Evolutionary conservation across 768 basidiomycete genomes (phyloP).

Genomic region (Obba rivulosa): DNA sequence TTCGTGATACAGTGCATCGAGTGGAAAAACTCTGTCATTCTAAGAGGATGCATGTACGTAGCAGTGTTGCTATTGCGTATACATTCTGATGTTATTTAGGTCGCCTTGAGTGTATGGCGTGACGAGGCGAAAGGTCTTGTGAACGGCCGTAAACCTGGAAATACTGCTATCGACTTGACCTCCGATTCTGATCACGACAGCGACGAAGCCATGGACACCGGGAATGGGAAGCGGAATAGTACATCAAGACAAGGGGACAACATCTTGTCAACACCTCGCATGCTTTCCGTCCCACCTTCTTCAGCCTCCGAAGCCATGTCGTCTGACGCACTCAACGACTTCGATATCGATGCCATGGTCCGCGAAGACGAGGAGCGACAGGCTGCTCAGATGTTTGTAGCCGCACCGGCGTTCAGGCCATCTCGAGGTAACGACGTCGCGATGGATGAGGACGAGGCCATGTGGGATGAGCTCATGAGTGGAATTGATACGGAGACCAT

Average conservation of each 20-base stretch:
- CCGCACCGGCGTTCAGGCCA: not conserved
- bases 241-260: conserved; percentile 7
- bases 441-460: conserved; percentile 15
- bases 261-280: conserved; percentile 30
- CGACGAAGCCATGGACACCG: conserved; percentile 11
- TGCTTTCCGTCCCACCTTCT: conserved; percentile 33
- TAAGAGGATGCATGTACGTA: conserved; percentile 75
- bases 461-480: conserved; percentile 21
- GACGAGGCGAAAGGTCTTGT: conserved; percentile 54
- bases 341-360: conserved; percentile 47
- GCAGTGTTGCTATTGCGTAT: conserved; percentile 1
- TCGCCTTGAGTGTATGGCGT: conserved; percentile 69
- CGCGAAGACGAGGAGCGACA: conserved; percentile 37
- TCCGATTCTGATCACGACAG: conserved; percentile 22
- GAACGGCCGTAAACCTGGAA: conserved; percentile 26
- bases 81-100: not conserved
- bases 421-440: not conserved
- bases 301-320: conserved; percentile 32
- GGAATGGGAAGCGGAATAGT: not conserved
- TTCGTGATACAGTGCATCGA: conserved; percentile 77
- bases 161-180: conserved; percentile 19
- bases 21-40: conserved; percentile 89
- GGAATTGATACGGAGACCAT: conserved; percentile 5
- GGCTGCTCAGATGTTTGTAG: conserved; percentile 10
- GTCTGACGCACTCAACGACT: conserved; percentile 35